A percentile compares a stretch with the other conserved stretches of the same genome.
Conservation (phyloP, 306 rosid species). For the Mucuna pruriens region DNA sequence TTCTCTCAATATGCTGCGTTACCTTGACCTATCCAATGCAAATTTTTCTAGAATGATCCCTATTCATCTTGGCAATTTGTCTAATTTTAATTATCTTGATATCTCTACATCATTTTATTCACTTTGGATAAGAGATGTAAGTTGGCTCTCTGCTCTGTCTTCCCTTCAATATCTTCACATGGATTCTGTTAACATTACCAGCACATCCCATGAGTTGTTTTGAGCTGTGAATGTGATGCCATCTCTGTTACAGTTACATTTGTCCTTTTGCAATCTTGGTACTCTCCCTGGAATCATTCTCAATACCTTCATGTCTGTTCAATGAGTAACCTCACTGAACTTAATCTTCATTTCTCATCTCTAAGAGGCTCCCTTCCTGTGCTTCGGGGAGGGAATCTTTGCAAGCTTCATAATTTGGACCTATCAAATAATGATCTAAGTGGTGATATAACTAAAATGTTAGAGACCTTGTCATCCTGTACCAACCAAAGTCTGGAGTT, state of each 20-base stretch:
- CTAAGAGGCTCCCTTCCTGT: not conserved
- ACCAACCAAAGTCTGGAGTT: not conserved
- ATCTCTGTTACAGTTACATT: not conserved
- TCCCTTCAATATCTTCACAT: not conserved
- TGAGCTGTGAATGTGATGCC: not conserved
- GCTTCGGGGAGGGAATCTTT: not conserved
- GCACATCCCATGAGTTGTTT: constrained; percentile 1
- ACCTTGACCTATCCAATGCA: not conserved
- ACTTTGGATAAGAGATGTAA: not conserved
- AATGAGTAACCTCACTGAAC: not conserved
- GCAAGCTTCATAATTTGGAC: not conserved
- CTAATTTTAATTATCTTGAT: not conserved
- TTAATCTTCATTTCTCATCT: not conserved
- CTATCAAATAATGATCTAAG: not conserved
- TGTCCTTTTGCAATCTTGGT: not conserved
- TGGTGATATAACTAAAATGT: not conserved
- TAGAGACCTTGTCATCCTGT: not conserved
- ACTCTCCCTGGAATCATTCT: not conserved
- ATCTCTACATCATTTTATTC: not conserved
- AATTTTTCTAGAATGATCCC: constrained; percentile 1
- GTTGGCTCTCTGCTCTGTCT: not conserved
- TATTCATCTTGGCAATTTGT: constrained; percentile 17
- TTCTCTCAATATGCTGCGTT: not conserved
- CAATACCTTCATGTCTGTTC: not conserved
- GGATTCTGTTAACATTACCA: not conserved